Evolutionary conservation across 257 asterid genomes (phyloP).

Genomic region (Scutellaria barbata): DNA sequence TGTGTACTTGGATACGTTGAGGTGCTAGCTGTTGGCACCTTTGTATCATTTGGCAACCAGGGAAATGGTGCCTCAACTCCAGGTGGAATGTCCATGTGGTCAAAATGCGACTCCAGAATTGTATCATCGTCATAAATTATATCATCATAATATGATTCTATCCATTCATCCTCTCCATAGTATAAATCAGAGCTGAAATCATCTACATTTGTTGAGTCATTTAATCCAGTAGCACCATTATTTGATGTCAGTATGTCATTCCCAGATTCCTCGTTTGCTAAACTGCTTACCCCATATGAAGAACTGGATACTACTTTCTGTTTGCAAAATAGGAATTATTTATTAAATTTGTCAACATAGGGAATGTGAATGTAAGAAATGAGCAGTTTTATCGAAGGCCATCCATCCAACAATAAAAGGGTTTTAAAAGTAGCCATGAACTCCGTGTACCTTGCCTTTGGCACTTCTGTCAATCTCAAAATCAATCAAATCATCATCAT

Average conservation of each 20-base stretch:
- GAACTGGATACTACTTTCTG: conserved; percentile 49
- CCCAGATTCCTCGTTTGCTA: conserved; percentile 41
- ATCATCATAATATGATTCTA: conserved; percentile 60
- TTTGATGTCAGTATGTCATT: conserved; percentile 38
- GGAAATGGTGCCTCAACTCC: conserved; percentile 83
- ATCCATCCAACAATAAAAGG: conserved; percentile 7
- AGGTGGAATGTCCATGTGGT: conserved; percentile 77
- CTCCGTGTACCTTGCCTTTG: conserved; percentile 69
- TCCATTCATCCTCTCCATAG: conserved; percentile 61
- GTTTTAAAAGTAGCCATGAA: conserved; percentile 15
- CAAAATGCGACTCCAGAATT: conserved; percentile 64
- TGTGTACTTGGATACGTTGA: conserved; percentile 43
- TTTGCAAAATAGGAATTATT: conserved; percentile 27
- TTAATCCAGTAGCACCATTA: conserved; percentile 40
- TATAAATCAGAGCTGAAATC: conserved; percentile 47
- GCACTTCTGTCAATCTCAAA: conserved; percentile 45
- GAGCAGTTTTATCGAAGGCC: not conserved
- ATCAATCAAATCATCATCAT: conserved; percentile 41
- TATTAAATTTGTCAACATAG: not conserved
- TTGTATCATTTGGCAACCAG: conserved; percentile 54
- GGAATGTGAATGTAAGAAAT: not conserved
- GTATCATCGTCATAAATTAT: conserved; percentile 50
- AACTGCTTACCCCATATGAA: conserved; percentile 44
- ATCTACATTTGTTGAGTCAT: conserved; percentile 44
- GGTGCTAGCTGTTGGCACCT: conserved; percentile 42